Conservation (phyloP, 2,329 filamentous ascomycete genomes). For the Pezizomycotina sp. region DNA sequence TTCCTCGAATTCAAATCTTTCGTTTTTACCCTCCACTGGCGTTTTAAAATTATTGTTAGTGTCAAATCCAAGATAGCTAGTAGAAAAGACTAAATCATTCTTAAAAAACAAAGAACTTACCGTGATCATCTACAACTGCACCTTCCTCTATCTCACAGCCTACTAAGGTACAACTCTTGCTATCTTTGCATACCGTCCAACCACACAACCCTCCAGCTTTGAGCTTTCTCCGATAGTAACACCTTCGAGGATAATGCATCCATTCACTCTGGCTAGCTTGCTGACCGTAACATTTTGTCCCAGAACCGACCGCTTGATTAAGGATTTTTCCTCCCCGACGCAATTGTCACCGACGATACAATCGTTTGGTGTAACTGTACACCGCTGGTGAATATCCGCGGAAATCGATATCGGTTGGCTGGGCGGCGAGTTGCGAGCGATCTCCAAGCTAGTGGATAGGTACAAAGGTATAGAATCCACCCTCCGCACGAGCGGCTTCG, state of each 20-base stretch:
- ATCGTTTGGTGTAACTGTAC: constrained; percentile 67
- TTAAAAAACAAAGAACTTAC: no score
- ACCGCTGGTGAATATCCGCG: constrained; percentile 54
- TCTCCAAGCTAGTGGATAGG: constrained; percentile 62
- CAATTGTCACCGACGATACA: constrained; percentile 77
- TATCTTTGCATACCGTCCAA: constrained; percentile 68
- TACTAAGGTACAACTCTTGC: no score
- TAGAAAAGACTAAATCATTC: no score
- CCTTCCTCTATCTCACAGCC: no score
- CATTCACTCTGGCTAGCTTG: constrained; percentile 67
- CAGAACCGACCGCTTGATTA: constrained; percentile 84
- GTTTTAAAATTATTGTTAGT: no score
- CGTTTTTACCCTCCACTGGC: no score
- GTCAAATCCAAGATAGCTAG: no score
- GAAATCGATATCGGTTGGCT: constrained; percentile 13
- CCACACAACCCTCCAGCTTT: constrained; percentile 70
- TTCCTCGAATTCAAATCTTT: no score
- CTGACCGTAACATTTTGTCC: constrained; percentile 76
- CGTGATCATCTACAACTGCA: no score
- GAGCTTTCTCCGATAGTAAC: constrained; percentile 70
- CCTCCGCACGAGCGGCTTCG: constrained; percentile 57
- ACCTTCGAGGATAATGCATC: constrained; percentile 85
- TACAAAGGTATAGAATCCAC: constrained; percentile 77
- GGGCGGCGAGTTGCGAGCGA: constrained; percentile 45
- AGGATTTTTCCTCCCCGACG: constrained; percentile 68